phyloP scores from a whole-genome alignment of 345 rosid species.

The Brassica nigra region DNA sequence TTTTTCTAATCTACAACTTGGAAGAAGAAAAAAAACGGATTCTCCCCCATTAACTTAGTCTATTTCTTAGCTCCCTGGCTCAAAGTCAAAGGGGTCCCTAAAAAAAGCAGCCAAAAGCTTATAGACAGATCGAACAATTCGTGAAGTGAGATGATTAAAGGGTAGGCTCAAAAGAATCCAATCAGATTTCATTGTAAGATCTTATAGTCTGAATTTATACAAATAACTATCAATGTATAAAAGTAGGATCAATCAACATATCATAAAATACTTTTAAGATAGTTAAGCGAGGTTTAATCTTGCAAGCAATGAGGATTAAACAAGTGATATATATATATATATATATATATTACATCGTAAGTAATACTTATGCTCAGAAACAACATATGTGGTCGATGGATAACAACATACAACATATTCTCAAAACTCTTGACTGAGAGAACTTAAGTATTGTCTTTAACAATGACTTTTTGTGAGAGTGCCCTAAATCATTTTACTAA shows the following conservation, averaged over 20 bases:
- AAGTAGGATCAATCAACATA: background rate
- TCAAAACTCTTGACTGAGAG: background rate
- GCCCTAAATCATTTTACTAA: background rate
- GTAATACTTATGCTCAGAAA: background rate
- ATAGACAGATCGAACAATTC: slow-evolving; percentile 26
- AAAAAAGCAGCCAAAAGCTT: slow-evolving; percentile 21
- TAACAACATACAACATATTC: background rate
- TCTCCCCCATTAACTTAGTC: slow-evolving; percentile 5
- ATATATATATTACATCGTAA: too few relatives aligned
- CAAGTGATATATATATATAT: background rate
- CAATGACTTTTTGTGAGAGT: background rate
- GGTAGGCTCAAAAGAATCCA: slow-evolving; percentile 6
- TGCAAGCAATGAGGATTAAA: background rate
- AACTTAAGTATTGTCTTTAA: background rate
- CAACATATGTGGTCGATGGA: background rate
- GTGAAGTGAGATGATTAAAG: slow-evolving; percentile 3
- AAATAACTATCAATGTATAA: background rate
- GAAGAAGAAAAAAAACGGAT: background rate
- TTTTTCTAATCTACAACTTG: slow-evolving; percentile 31
- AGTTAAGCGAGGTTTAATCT: background rate
- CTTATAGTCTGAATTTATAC: background rate
- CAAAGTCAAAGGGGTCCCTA: slow-evolving; percentile 34
- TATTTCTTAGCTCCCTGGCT: slow-evolving; percentile 26
- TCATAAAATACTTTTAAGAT: too few relatives aligned
- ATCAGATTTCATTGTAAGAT: slow-evolving; percentile 10